A percentile compares a stretch with the other conserved stretches of the same genome.
Evolutionary conservation across 306 rosid genomes (phyloP).

Genomic region (Dryas drummondii): DNA sequence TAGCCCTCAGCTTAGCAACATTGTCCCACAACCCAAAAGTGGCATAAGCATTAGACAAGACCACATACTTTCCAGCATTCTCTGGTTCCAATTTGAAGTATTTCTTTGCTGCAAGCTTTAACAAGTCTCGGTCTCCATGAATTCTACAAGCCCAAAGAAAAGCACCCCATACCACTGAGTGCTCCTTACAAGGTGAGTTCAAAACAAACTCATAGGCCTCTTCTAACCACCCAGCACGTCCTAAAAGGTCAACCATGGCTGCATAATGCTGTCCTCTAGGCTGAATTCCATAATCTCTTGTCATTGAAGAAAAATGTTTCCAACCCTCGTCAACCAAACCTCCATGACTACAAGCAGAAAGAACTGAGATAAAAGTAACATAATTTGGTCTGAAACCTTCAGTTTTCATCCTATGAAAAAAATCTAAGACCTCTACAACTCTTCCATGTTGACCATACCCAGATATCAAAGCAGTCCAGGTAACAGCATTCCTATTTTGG

Average conservation of each 20-base stretch:
- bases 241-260: slow-evolving; percentile 70
- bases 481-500: slow-evolving; percentile 55
- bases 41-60: slow-evolving; percentile 72
- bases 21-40: slow-evolving; percentile 65
- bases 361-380: slow-evolving; percentile 80
- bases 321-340: slow-evolving; percentile 66
- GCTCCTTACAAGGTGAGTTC: slow-evolving; percentile 60
- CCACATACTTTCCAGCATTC: slow-evolving; percentile 62
- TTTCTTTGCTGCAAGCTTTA: slow-evolving; percentile 61
- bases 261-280: slow-evolving; percentile 75
- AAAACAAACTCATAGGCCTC: slow-evolving; percentile 61
- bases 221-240: slow-evolving; percentile 58
- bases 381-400: slow-evolving; percentile 67
- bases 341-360: slow-evolving; percentile 78
- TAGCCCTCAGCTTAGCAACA: slow-evolving; percentile 58
- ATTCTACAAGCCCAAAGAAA: slow-evolving; percentile 69
- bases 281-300: slow-evolving; percentile 50
- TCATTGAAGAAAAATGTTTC: slow-evolving; percentile 66
- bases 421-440: slow-evolving; percentile 57
- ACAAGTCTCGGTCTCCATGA: slow-evolving; percentile 58
- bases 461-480: slow-evolving; percentile 71
- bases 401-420: slow-evolving; percentile 51
- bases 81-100: slow-evolving; percentile 52
- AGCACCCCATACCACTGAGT: slow-evolving; percentile 72
- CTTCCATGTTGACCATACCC: slow-evolving; percentile 79